A percentile compares a stretch with the other conserved stretches of the same genome.
phyloP scores from a whole-genome alignment of 352 stramenopile species.

The Phytopythium mirpurense region DNA sequence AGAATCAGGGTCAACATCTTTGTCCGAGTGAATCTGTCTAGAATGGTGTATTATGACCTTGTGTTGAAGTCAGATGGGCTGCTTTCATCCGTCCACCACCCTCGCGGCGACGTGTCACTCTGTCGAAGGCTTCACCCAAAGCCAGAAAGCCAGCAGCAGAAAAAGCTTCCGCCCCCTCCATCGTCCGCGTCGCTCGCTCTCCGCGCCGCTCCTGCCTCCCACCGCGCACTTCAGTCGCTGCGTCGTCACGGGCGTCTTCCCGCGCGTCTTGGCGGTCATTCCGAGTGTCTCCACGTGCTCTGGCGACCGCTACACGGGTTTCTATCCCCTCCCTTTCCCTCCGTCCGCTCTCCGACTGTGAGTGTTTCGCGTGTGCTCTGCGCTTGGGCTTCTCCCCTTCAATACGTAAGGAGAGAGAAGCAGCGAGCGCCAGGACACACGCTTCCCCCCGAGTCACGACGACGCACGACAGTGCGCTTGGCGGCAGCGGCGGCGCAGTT shows the following conservation, averaged over 20 bases:
- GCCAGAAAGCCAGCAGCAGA: conserved; percentile 2
- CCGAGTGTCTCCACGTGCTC: neutral
- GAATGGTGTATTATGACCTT: no score
- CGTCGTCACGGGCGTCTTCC: neutral
- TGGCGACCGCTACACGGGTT: neutral
- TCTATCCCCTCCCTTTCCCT: neutral
- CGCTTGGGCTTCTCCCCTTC: neutral
- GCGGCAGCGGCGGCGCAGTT: conserved; percentile 5
- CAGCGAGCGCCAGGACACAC: neutral
- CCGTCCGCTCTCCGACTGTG: neutral
- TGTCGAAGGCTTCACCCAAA: neutral
- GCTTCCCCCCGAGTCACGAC: conserved; percentile 7
- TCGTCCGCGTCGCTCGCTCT: neutral
- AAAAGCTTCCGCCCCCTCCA: neutral
- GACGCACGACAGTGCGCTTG: conserved; percentile 20
- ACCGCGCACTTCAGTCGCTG: neutral
- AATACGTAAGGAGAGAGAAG: neutral
- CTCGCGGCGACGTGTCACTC: conserved; percentile 1
- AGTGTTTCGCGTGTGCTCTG: neutral
- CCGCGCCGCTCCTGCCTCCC: neutral
- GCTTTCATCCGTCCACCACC: neutral
- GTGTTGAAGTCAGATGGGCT: conserved; percentile 2
- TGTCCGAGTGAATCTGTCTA: neutral
- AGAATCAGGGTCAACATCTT: neutral
- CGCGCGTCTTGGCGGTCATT: neutral